Evolutionary conservation across 2,329 filamentous ascomycete species (phyloP).

Genomic region (Pestalotiopsis sp.): DNA sequence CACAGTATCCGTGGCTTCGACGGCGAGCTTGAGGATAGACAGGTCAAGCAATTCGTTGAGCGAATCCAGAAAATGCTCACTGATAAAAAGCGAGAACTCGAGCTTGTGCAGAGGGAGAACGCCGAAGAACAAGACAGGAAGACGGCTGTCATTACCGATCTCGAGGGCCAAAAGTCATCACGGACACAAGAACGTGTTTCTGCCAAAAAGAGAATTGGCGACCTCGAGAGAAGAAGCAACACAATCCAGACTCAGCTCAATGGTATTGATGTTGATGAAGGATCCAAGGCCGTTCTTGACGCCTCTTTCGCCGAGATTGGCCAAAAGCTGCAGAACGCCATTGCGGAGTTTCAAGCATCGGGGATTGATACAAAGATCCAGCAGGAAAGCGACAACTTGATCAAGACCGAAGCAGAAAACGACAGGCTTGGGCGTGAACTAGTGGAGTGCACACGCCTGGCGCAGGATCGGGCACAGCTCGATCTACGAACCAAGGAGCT

Average conservation of each 20-base stretch:
- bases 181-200: slow-evolving; percentile 74
- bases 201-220: slow-evolving; percentile 71
- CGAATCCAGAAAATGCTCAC: slow-evolving; percentile 73
- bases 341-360: slow-evolving; percentile 62
- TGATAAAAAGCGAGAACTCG: slow-evolving; percentile 80
- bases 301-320: slow-evolving; percentile 72
- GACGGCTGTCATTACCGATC: slow-evolving; percentile 70
- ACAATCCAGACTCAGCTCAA: slow-evolving; percentile 70
- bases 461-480: slow-evolving; percentile 80
- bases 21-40: slow-evolving; percentile 71
- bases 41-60: slow-evolving; percentile 77
- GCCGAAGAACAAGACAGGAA: slow-evolving; percentile 74
- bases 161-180: slow-evolving; percentile 74
- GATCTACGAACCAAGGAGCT: slow-evolving; percentile 83
- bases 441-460: slow-evolving; percentile 78
- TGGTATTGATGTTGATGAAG: slow-evolving; percentile 83
- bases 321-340: slow-evolving; percentile 61
- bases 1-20: slow-evolving; percentile 88
- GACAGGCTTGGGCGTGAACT: slow-evolving; percentile 79
- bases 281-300: slow-evolving; percentile 76
- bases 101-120: slow-evolving; percentile 73
- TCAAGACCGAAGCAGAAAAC: slow-evolving; percentile 71
- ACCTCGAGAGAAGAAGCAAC: slow-evolving; percentile 72
- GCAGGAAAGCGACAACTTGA: slow-evolving; percentile 65
- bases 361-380: slow-evolving; percentile 74